These are phyloP conservation scores for Spathaspora jeffriesii DNA, from an alignment of 1,139 yeast genomes.

Conservation along the genomic window DNA sequence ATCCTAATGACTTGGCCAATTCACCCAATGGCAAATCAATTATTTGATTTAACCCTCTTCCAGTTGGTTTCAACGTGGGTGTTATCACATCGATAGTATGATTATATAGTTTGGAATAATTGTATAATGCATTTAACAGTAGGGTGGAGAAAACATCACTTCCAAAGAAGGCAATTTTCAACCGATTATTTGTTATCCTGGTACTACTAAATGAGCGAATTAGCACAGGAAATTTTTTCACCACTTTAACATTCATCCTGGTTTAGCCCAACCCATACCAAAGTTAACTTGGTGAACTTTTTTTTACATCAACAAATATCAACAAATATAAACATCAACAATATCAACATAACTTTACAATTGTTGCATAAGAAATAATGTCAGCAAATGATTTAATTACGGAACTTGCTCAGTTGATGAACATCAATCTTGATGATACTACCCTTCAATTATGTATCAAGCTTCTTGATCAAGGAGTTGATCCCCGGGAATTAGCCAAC, in stretches of 20 bases:
- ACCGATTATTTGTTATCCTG: slow-evolving; percentile 10
- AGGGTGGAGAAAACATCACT: slow-evolving; percentile 73
- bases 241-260: too few species aligned
- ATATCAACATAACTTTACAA: too few species aligned
- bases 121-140: slow-evolving; percentile 50
- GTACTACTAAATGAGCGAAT: neutral
- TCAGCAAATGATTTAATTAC: slow-evolving; percentile 14
- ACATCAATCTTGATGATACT: slow-evolving; percentile 28
- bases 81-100: slow-evolving; percentile 55
- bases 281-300: neutral
- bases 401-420: slow-evolving; percentile 28
- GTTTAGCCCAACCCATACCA: too few species aligned
- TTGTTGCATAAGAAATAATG: too few species aligned
- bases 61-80: slow-evolving; percentile 68
- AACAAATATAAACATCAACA: neutral
- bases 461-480: slow-evolving; percentile 38
- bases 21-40: slow-evolving; percentile 59
- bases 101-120: slow-evolving; percentile 27
- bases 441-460: slow-evolving; percentile 36
- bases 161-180: slow-evolving; percentile 70
- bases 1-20: slow-evolving; percentile 30
- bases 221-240: neutral
- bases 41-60: slow-evolving; percentile 53
- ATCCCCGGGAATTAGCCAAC: slow-evolving; percentile 31
- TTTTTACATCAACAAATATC: neutral